Conservation (phyloP, 306 rosid species). For the Dalbergia oliveri region DNA sequence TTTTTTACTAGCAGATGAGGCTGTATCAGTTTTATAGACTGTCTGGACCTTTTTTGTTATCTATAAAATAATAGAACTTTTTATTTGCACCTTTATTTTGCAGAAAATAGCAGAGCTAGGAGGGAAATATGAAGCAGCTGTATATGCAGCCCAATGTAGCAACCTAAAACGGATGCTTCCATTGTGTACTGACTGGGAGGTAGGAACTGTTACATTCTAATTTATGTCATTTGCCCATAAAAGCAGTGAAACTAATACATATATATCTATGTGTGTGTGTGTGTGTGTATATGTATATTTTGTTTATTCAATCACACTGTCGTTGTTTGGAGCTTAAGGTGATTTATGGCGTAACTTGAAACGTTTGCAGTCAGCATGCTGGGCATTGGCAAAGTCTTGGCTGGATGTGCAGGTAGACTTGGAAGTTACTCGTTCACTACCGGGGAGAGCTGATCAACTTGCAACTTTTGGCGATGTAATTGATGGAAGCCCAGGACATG, state of each 20-base stretch:
- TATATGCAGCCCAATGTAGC: slow-evolving; percentile 91
- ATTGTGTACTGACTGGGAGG: slow-evolving; percentile 98
- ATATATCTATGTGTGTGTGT: no score
- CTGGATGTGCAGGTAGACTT: slow-evolving; percentile 89
- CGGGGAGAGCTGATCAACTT: slow-evolving; percentile 72
- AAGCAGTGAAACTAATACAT: slow-evolving; percentile 6
- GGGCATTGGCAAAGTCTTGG: slow-evolving; percentile 99
- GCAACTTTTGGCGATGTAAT: slow-evolving; percentile 63
- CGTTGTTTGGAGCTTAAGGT: slow-evolving; percentile 40
- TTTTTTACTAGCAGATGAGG: slow-evolving; percentile 20
- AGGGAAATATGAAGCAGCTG: slow-evolving; percentile 96
- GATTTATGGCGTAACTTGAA: slow-evolving; percentile 38
- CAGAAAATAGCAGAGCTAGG: slow-evolving; percentile 95
- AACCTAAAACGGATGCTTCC: slow-evolving; percentile 92
- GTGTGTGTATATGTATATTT: background rate
- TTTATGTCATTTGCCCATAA: background rate
- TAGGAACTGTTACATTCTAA: slow-evolving; percentile 40
- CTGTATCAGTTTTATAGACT: background rate
- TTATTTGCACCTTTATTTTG: slow-evolving; percentile 41
- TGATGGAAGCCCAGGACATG: slow-evolving; percentile 74
- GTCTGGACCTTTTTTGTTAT: slow-evolving; percentile 40
- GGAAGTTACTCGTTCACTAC: slow-evolving; percentile 73
- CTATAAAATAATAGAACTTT: slow-evolving; percentile 24
- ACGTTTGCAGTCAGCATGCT: slow-evolving; percentile 92
- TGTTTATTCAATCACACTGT: slow-evolving; percentile 14